phyloP scores from a whole-genome alignment of 768 basidiomycete species.

The Hysterangium stoloniferum region DNA sequence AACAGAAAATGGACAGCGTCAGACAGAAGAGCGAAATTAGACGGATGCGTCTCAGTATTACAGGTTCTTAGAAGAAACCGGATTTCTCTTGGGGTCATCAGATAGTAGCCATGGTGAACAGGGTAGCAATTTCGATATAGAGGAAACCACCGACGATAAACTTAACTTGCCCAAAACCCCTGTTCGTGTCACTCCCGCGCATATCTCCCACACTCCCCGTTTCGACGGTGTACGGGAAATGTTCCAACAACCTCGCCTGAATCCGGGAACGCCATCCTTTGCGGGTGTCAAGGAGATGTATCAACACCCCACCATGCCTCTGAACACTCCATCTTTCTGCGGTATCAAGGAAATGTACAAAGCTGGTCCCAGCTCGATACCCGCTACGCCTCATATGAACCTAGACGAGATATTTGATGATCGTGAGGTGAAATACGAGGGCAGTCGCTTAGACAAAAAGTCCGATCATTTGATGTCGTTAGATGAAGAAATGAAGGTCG shows the following conservation, averaged over 20 bases:
- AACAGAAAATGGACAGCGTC: constrained; percentile 39
- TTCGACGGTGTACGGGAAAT: constrained; percentile 26
- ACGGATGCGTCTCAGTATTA: constrained; percentile 11
- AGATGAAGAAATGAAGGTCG: no score
- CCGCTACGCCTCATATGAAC: neutral
- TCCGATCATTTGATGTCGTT: no score
- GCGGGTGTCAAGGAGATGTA: constrained; percentile 29
- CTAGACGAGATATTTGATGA: neutral
- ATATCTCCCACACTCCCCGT: constrained; percentile 15
- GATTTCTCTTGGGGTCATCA: constrained; percentile 2
- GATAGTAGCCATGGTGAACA: constrained; percentile 9
- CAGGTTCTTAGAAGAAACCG: constrained; percentile 1
- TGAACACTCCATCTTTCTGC: constrained; percentile 12
- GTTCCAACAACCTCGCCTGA: constrained; percentile 19
- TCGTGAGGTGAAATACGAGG: neutral
- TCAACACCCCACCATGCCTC: constrained; percentile 7
- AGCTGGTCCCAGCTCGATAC: neutral
- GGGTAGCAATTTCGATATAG: neutral
- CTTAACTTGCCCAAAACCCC: constrained; percentile 26
- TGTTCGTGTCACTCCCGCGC: constrained; percentile 21
- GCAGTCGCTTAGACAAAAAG: no score
- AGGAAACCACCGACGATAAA: constrained; percentile 5
- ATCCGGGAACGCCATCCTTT: constrained; percentile 26
- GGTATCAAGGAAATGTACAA: constrained; percentile 12
- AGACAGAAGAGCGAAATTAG: constrained; percentile 30